A percentile compares a stretch with the other conserved stretches of the same genome.
Conservation (phyloP, 2,329 filamentous ascomycete genomes). For the Aspergillus sp. region DNA sequence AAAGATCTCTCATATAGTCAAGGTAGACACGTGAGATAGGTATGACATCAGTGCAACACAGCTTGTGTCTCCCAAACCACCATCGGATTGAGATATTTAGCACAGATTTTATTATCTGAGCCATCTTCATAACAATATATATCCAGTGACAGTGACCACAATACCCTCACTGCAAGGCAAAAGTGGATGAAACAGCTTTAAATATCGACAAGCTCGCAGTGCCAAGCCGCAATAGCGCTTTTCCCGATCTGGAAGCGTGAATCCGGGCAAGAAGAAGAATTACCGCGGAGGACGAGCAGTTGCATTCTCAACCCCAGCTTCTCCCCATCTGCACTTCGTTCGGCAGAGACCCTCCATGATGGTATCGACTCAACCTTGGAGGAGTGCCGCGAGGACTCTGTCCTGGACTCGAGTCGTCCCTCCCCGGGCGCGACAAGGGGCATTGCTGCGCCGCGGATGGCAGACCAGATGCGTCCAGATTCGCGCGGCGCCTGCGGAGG, state of each 20-base stretch:
- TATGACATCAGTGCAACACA: slow-evolving; percentile 6
- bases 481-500: slow-evolving; percentile 46
- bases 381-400: slow-evolving; percentile 38
- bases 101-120: neutral
- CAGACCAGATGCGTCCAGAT: slow-evolving; percentile 46
- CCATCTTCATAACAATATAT: neutral
- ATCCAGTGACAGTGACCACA: neutral
- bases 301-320: slow-evolving; percentile 8
- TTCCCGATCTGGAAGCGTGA: slow-evolving; percentile 24
- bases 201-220: neutral
- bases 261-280: slow-evolving; percentile 21
- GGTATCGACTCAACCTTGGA: slow-evolving; percentile 41
- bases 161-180: neutral
- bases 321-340: slow-evolving; percentile 9
- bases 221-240: slow-evolving; percentile 20
- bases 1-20: neutral
- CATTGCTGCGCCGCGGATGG: slow-evolving; percentile 23
- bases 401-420: slow-evolving; percentile 36
- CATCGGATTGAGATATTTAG: neutral
- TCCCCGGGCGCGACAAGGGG: slow-evolving; percentile 25
- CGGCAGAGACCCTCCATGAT: slow-evolving; percentile 17
- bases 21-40: neutral
- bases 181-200: neutral
- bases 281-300: slow-evolving; percentile 17
- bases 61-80: neutral